Percentiles rank a stretch among this genome's conserved stretches.
Evolutionary conservation across 495 filamentous ascomycete species (phyloP).

Genomic region (Aspergillus egyptiacus): DNA sequence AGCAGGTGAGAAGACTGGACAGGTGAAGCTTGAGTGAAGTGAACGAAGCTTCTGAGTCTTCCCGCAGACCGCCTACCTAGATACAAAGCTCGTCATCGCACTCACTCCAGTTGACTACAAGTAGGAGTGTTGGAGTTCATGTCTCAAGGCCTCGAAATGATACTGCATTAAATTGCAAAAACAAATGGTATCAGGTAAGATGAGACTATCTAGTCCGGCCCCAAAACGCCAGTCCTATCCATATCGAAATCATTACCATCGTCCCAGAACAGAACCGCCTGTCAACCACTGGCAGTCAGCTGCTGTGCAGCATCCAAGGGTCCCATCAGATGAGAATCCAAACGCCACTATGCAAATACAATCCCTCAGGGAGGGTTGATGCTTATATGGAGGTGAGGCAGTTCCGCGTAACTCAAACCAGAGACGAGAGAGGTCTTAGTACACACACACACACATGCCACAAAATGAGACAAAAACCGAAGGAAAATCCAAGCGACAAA

Average conservation of each 20-base stretch:
- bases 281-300: slow-evolving; percentile 20
- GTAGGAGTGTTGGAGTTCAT: no score
- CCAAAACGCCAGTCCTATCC: slow-evolving; percentile 6
- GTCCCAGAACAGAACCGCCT: slow-evolving; percentile 17
- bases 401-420: background rate
- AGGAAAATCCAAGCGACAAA: slow-evolving; percentile 11
- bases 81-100: no score
- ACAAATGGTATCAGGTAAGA: background rate
- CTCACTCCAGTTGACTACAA: no score
- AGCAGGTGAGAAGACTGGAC: background rate
- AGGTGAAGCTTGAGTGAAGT: background rate
- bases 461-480: slow-evolving; percentile 4
- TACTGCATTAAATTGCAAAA: no score
- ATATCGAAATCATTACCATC: slow-evolving; percentile 7
- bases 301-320: slow-evolving; percentile 7
- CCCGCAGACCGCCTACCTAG: slow-evolving; percentile 3
- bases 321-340: slow-evolving; percentile 5
- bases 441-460: background rate
- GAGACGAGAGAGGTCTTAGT: background rate
- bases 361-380: slow-evolving; percentile 5
- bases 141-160: no score
- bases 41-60: slow-evolving; percentile 1
- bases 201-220: slow-evolving; percentile 1
- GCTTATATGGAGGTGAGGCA: slow-evolving; percentile 5
- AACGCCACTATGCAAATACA: slow-evolving; percentile 20